Percentiles rank a stretch among this genome's conserved stretches.
Conservation (phyloP, 2,329 filamentous ascomycete species). For the Cadophora malorum region DNA sequence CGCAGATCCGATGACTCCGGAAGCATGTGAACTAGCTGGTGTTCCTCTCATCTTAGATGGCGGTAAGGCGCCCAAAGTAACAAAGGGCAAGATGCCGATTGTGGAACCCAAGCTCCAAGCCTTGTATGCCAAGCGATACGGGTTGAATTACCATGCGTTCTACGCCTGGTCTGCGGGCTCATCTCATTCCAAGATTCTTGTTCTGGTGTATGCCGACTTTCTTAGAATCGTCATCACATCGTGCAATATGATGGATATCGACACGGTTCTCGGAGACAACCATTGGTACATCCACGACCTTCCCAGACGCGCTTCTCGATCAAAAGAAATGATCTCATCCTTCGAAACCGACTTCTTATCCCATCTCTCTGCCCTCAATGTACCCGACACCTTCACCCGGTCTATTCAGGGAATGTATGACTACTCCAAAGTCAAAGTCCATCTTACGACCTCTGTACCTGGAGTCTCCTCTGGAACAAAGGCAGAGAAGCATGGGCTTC, state of each 20-base stretch:
- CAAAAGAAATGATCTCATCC: neutral
- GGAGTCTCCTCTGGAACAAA: slow-evolving; percentile 25
- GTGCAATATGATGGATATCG: slow-evolving; percentile 32
- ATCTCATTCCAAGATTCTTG: slow-evolving; percentile 29
- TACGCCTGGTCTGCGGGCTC: slow-evolving; percentile 30
- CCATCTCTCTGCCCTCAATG: slow-evolving; percentile 25
- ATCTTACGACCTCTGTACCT: slow-evolving; percentile 27
- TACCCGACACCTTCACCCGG: slow-evolving; percentile 24
- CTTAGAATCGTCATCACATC: slow-evolving; percentile 29
- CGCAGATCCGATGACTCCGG: slow-evolving; percentile 22
- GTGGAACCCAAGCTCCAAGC: slow-evolving; percentile 20
- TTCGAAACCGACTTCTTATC: slow-evolving; percentile 27
- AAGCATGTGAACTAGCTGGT: slow-evolving; percentile 22
- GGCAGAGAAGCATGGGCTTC: slow-evolving; percentile 30
- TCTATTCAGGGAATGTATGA: slow-evolving; percentile 27
- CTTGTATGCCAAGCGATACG: slow-evolving; percentile 8
- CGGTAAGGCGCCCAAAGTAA: slow-evolving; percentile 11
- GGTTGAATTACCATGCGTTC: slow-evolving; percentile 27
- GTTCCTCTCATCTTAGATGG: slow-evolving; percentile 3
- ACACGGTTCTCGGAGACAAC: slow-evolving; percentile 28
- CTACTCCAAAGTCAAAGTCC: slow-evolving; percentile 27
- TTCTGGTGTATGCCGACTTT: slow-evolving; percentile 25
- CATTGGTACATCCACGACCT: slow-evolving; percentile 32
- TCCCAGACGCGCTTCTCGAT: slow-evolving; percentile 21
- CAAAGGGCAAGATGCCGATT: slow-evolving; percentile 19